Percentiles rank a stretch among this genome's conserved stretches.
Evolutionary conservation across 148 eudicot genomes (phyloP).

Genomic region (Vaccinium macrocarpon): DNA sequence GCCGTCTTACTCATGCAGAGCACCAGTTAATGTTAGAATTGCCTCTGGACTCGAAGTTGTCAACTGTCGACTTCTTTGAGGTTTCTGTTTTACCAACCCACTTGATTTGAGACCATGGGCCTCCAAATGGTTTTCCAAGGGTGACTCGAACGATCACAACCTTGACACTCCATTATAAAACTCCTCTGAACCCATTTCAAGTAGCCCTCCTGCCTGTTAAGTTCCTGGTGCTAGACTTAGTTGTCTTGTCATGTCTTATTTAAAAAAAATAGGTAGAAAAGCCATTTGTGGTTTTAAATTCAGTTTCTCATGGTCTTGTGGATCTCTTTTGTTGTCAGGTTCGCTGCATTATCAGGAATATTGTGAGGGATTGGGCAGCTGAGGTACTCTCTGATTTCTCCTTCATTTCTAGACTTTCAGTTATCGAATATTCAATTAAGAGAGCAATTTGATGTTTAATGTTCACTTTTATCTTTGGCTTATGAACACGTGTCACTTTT

Average conservation of each 20-base stretch:
- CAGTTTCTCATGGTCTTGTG: background rate
- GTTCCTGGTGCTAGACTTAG: constrained; percentile 91
- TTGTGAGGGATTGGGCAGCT: constrained; percentile 93
- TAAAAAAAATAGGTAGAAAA: background rate
- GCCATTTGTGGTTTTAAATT: background rate
- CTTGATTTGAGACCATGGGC: background rate
- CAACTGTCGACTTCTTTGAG: background rate
- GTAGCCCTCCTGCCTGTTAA: constrained; percentile 85
- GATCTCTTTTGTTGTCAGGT: constrained; percentile 44
- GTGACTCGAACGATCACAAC: background rate
- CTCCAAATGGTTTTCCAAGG: background rate
- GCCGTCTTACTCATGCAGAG: background rate
- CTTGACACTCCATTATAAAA: background rate
- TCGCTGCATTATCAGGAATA: constrained; percentile 87
- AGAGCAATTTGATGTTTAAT: background rate
- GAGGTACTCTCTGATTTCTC: constrained; percentile 55
- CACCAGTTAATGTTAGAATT: background rate
- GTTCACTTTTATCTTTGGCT: background rate
- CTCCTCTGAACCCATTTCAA: constrained; percentile 8
- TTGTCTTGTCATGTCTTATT: background rate
- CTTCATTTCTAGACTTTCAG: constrained; percentile 3
- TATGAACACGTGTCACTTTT: background rate
- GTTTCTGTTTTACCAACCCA: background rate
- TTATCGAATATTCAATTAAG: constrained; percentile 9
- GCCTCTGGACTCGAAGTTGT: background rate